These are phyloP conservation scores for Apocynum venetum DNA, from an alignment of 257 asterid species.

Conservation along the genomic window DNA sequence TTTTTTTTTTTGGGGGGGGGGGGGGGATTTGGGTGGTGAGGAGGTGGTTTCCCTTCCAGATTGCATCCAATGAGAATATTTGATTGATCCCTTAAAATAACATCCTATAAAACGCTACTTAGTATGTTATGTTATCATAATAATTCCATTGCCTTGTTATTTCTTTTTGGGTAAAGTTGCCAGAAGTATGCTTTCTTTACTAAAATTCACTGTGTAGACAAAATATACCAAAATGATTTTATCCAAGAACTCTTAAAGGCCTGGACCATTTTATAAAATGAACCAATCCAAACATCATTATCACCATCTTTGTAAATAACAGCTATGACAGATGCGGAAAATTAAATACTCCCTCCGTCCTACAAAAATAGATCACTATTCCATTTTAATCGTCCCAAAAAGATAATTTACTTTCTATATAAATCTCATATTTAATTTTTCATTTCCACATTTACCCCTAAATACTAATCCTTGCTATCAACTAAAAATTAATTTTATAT, in stretches of 20 bases:
- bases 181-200: not conserved
- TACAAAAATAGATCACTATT: no score
- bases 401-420: no score
- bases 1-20: no score
- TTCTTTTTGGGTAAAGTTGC: not conserved
- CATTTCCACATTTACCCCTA: no score
- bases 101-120: not conserved
- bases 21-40: no score
- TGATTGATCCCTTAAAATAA: not conserved
- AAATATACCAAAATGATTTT: not conserved
- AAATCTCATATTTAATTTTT: no score
- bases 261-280: conserved; percentile 1
- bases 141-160: not conserved
- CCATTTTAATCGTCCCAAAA: no score
- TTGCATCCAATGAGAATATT: not conserved
- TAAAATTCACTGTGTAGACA: not conserved
- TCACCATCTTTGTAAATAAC: not conserved
- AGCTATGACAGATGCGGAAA: not conserved
- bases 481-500: no score
- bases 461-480: no score
- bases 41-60: not conserved
- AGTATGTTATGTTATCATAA: not conserved
- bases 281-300: not conserved
- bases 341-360: not conserved
- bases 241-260: not conserved